Conservation (phyloP, 2,329 filamentous ascomycete species). For the Fusarium pininemorale region DNA sequence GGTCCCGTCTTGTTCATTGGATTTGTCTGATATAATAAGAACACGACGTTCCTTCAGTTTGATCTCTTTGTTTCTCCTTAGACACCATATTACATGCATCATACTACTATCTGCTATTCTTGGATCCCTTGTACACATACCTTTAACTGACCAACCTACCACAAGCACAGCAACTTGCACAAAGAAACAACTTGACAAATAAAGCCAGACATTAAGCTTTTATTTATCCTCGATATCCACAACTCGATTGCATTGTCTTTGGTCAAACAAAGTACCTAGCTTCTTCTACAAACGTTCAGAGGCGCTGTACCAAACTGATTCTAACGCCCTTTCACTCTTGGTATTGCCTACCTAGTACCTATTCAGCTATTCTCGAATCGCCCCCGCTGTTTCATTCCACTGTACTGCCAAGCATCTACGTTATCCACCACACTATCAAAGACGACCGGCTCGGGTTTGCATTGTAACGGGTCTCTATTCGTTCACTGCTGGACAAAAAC, state of each 20-base stretch:
- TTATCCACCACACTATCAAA: constrained; percentile 18
- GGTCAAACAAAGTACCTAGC: neutral
- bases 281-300: constrained; percentile 1
- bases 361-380: neutral
- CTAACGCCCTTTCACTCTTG: neutral
- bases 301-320: neutral
- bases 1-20: neutral
- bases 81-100: neutral
- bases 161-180: neutral
- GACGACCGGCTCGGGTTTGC: constrained; percentile 7
- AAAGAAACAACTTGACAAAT: constrained; percentile 11
- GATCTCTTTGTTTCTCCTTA: neutral
- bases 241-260: neutral
- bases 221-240: neutral
- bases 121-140: neutral
- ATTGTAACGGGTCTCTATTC: constrained; percentile 11
- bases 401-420: constrained; percentile 21
- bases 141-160: constrained; percentile 3
- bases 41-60: neutral
- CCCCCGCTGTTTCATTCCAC: constrained; percentile 19
- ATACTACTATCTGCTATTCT: neutral
- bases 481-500: constrained; percentile 16
- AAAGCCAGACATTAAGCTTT: neutral
- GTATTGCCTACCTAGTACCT: neutral
- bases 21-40: constrained; percentile 12